Conservation (phyloP, 768 basidiomycete genomes). For the Leccinum broughii region DNA sequence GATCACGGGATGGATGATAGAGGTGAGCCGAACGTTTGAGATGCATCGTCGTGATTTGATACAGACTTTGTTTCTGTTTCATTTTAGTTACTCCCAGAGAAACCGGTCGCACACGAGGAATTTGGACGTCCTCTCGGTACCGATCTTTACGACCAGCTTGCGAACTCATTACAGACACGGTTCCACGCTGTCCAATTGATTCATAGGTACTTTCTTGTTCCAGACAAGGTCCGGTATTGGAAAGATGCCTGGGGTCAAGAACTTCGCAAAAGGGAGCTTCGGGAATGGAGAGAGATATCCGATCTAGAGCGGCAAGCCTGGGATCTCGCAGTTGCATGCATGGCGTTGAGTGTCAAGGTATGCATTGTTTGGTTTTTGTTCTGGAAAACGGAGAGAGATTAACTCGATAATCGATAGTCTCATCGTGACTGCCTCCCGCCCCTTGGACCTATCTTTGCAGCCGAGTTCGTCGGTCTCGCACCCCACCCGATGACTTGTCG, state of each 20-base stretch:
- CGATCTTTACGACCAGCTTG: constrained; percentile 52
- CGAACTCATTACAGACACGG: constrained; percentile 54
- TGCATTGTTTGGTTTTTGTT: neutral
- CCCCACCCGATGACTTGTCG: constrained; percentile 46
- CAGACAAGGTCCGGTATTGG: constrained; percentile 25
- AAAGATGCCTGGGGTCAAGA: constrained; percentile 2
- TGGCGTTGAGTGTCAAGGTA: constrained; percentile 66
- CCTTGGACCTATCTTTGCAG: constrained; percentile 49
- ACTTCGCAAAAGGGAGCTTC: neutral
- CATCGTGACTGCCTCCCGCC: constrained; percentile 65
- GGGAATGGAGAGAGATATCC: neutral
- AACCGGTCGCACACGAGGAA: neutral
- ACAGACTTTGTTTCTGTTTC: neutral
- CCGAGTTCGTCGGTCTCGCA: constrained; percentile 52
- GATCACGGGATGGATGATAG: constrained; percentile 47
- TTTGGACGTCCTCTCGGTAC: neutral
- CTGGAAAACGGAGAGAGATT: neutral
- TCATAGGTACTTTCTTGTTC: constrained; percentile 51
- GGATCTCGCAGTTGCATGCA: constrained; percentile 59
- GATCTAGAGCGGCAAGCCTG: constrained; percentile 42
- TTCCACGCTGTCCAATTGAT: constrained; percentile 68
- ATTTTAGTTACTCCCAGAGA: constrained; percentile 12
- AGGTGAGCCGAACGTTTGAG: constrained; percentile 30
- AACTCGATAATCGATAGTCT: constrained; percentile 38
- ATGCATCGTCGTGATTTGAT: neutral